Conservation (phyloP, 805 yeast species). For the Barnettozyma californica region DNA sequence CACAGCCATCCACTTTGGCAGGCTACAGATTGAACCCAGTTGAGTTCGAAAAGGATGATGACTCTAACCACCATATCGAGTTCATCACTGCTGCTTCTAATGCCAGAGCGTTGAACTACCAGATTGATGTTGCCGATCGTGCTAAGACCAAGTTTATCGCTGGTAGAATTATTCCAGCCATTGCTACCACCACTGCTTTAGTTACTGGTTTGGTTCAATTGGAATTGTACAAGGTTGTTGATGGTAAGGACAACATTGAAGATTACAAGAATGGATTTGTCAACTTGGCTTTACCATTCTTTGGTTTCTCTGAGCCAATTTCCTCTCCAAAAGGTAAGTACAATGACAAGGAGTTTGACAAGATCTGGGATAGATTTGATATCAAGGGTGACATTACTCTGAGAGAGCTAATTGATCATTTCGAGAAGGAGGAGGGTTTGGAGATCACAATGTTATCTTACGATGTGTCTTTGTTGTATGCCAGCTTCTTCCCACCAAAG, state of each 20-base stretch:
- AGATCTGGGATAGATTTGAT: slow-evolving; percentile 93
- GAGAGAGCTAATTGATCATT: slow-evolving; percentile 65
- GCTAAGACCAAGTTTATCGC: slow-evolving; percentile 95
- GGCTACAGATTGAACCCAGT: slow-evolving; percentile 86
- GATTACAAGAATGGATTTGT: slow-evolving; percentile 89
- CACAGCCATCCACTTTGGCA: slow-evolving; percentile 82
- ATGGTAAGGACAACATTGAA: slow-evolving; percentile 68
- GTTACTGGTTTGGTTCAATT: slow-evolving; percentile 93
- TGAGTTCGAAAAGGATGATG: slow-evolving; percentile 98
- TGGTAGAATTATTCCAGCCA: slow-evolving; percentile 97
- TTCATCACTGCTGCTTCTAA: slow-evolving; percentile 95
- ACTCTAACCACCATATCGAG: slow-evolving; percentile 92
- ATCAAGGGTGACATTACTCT: slow-evolving; percentile 72
- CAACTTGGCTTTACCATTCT: slow-evolving; percentile 89
- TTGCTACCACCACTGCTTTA: slow-evolving; percentile 97
- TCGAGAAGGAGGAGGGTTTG: slow-evolving; percentile 77
- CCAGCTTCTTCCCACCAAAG: slow-evolving; percentile 89
- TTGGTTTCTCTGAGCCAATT: slow-evolving; percentile 95
- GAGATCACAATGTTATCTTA: slow-evolving; percentile 88
- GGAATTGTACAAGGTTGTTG: slow-evolving; percentile 87
- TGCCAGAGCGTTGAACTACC: slow-evolving; percentile 88
- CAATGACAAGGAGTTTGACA: slow-evolving; percentile 73
- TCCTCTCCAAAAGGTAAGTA: slow-evolving; percentile 79
- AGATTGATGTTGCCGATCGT: slow-evolving; percentile 82
- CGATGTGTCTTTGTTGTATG: slow-evolving; percentile 85